These are phyloP conservation scores for Fusarium ramigenum DNA, from an alignment of 2,329 filamentous ascomycete genomes.

Conservation along the genomic window DNA sequence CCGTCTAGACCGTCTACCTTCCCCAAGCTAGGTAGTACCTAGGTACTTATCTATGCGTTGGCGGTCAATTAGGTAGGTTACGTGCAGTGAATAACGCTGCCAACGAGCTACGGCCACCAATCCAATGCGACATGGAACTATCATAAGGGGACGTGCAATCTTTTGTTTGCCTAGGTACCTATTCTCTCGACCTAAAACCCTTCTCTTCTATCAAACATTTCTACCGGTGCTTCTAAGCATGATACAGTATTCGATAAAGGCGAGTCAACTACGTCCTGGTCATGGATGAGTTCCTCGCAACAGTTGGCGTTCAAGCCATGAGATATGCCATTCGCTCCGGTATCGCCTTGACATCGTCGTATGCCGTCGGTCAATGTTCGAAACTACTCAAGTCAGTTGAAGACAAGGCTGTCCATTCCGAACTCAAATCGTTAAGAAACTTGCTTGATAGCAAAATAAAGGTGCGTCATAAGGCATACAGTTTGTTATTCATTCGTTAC, in stretches of 20 bases:
- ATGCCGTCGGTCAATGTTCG: conserved; percentile 84
- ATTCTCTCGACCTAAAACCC: neutral
- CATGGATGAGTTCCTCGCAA: conserved; percentile 75
- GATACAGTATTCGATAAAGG: conserved; percentile 8
- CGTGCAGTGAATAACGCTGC: conserved; percentile 27
- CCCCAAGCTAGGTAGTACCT: neutral
- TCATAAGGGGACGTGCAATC: conserved; percentile 17
- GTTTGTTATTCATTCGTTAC: neutral
- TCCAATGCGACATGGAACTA: conserved; percentile 23
- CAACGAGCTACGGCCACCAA: conserved; percentile 17
- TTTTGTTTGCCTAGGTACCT: neutral
- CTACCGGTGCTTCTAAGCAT: conserved; percentile 10
- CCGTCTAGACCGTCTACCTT: neutral
- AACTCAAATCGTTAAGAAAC: conserved; percentile 76
- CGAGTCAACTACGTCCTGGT: conserved; percentile 12
- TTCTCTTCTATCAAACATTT: neutral
- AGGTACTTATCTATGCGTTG: neutral
- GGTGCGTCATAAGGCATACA: conserved; percentile 52
- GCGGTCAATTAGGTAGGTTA: conserved; percentile 25
- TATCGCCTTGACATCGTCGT: conserved; percentile 84
- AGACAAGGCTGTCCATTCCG: conserved; percentile 71
- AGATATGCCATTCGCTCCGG: conserved; percentile 93
- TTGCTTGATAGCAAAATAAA: conserved; percentile 87
- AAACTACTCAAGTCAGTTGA: conserved; percentile 81
- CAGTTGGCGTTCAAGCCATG: conserved; percentile 75